Conservation (phyloP, 2,329 filamentous ascomycete genomes). For the Ophiocordyceps unilateralis region DNA sequence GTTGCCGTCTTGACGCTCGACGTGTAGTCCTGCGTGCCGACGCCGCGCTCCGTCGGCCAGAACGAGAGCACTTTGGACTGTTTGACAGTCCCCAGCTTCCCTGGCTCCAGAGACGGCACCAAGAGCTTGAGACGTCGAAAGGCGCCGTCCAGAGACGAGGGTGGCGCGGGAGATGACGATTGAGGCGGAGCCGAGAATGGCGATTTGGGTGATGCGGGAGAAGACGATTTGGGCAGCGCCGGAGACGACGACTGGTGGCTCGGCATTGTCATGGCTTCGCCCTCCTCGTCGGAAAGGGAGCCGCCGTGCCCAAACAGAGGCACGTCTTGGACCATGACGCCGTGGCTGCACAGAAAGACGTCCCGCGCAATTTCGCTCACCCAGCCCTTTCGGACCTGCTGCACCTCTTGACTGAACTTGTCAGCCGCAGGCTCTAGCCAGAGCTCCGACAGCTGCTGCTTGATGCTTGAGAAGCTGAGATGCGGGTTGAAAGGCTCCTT, state of each 20-base stretch:
- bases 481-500: slow-evolving; percentile 9
- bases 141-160: slow-evolving; percentile 9
- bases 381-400: slow-evolving; percentile 10
- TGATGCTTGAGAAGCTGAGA: slow-evolving; percentile 11
- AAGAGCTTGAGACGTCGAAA: slow-evolving; percentile 18
- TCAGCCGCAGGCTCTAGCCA: slow-evolving; percentile 14
- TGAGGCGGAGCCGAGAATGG: background rate
- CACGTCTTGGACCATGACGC: slow-evolving; percentile 16
- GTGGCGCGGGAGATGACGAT: too few species aligned
- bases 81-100: slow-evolving; percentile 10
- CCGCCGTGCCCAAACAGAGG: slow-evolving; percentile 11
- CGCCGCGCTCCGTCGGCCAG: slow-evolving; percentile 22
- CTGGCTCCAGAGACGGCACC: slow-evolving; percentile 11
- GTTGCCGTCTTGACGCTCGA: slow-evolving; percentile 20
- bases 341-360: slow-evolving; percentile 16
- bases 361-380: slow-evolving; percentile 16
- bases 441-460: slow-evolving; percentile 11
- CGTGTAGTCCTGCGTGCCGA: slow-evolving; percentile 16
- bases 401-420: slow-evolving; percentile 8
- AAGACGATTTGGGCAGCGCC: background rate
- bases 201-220: background rate
- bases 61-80: slow-evolving; percentile 15
- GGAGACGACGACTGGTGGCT: slow-evolving; percentile 4
- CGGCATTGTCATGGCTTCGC: slow-evolving; percentile 1
- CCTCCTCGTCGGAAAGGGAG: slow-evolving; percentile 2